Conservation (phyloP, 75 land plant genomes). For the Picea sitchensis region DNA sequence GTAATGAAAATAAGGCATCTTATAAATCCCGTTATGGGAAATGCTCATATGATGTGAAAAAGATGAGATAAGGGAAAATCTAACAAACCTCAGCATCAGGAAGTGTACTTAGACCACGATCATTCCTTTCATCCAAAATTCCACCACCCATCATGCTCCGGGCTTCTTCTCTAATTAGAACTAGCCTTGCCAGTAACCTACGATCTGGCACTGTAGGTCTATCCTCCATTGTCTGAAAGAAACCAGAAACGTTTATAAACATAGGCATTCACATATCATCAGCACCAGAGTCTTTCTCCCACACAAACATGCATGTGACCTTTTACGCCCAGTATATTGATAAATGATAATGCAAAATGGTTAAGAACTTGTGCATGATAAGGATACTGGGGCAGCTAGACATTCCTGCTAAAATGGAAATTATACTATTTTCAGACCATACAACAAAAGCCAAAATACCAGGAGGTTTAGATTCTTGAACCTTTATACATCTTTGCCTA, state of each 20-base stretch:
- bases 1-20: background rate
- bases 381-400: background rate
- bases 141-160: slow-evolving; percentile 98
- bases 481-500: background rate
- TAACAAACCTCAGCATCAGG: slow-evolving; percentile 83
- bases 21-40: background rate
- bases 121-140: slow-evolving; percentile 88
- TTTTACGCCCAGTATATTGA: background rate
- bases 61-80: background rate
- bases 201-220: slow-evolving; percentile 71
- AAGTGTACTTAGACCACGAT: slow-evolving; percentile 74
- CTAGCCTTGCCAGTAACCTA: slow-evolving; percentile 86
- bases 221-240: slow-evolving; percentile 76
- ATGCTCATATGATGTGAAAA: slow-evolving; percentile 4
- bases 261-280: background rate
- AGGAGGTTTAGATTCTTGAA: background rate
- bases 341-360: background rate
- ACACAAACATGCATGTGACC: background rate
- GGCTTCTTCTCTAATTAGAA: slow-evolving; percentile 96
- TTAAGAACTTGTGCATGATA: background rate
- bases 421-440: background rate
- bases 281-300: background rate
- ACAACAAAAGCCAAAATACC: background rate
- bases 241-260: slow-evolving; percentile 10
- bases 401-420: background rate